These are phyloP conservation scores for Leccinum solheimii DNA, from an alignment of 1,284 basidiomycete genomes.

Conservation along the genomic window DNA sequence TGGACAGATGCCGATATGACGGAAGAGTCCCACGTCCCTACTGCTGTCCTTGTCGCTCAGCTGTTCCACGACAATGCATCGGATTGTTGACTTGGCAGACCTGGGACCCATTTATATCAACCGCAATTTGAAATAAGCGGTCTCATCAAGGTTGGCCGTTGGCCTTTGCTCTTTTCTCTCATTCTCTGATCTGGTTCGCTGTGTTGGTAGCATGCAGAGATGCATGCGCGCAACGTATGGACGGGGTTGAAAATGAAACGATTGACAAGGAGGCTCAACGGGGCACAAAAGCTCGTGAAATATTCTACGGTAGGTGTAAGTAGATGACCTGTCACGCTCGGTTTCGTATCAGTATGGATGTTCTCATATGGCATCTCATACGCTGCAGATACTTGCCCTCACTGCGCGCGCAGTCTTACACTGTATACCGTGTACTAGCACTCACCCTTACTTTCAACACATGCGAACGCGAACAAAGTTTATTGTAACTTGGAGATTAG, in stretches of 20 bases:
- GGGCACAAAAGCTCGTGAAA: slow-evolving; percentile 42
- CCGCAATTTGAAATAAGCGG: slow-evolving; percentile 39
- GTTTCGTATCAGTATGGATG: no score
- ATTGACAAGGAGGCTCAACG: slow-evolving; percentile 41
- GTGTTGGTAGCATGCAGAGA: slow-evolving; percentile 48
- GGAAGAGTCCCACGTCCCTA: slow-evolving; percentile 59
- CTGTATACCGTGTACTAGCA: no score
- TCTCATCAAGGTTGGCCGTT: slow-evolving; percentile 49
- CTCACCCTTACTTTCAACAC: no score
- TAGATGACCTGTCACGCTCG: neutral
- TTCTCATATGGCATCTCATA: no score
- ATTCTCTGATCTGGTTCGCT: slow-evolving; percentile 3
- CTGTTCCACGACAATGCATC: slow-evolving; percentile 51
- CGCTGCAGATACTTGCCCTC: no score
- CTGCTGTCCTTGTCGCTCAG: slow-evolving; percentile 58
- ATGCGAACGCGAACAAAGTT: no score
- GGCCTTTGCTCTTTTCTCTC: neutral
- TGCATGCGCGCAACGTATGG: slow-evolving; percentile 36
- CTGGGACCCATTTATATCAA: slow-evolving; percentile 21
- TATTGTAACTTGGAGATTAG: no score
- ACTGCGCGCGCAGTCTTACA: no score
- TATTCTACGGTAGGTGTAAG: slow-evolving; percentile 32
- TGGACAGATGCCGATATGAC: slow-evolving; percentile 39
- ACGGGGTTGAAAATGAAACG: slow-evolving; percentile 44
- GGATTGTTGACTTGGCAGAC: slow-evolving; percentile 2